Base-by-base conservation (phyloP, 2,329 filamentous ascomycete species). In the Akanthomyces uredinophilus region DNA sequence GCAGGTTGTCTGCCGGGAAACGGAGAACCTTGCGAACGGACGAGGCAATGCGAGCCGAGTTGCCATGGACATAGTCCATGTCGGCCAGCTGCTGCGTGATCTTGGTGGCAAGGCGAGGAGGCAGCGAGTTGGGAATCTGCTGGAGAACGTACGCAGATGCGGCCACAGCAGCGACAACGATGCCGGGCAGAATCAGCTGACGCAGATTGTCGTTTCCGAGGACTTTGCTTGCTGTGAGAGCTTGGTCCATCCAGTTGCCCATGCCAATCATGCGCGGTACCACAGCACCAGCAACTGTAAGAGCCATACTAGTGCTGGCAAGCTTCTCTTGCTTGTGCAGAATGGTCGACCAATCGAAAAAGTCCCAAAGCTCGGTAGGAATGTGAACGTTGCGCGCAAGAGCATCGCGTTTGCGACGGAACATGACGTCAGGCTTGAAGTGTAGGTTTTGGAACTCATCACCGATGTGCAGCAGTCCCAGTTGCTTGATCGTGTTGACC, bases 381-480 rank as follows among this genome's bases (percentile, higher is more conserved):
- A 96, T 87, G 64, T 97, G 87, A 18, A 98, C 87, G 71, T 96
- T 88, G 66, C 92, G 87, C 6, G 91, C 92, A 46, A 96, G 79
- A 2, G 87, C 85, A 73, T 99, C 91, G 64, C 87, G 85, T 70
- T 89, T 89, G 65, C 91, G 87, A 64, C 87, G 87, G 81, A 98
- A 99, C 95, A 99, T 98, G 71, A 93, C 86, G 68, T 97, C 92
- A 1, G 92, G 87, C 35, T 90, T 87, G 86, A 99, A 97, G 67
- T 87, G 91, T 51, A 97, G 85, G 68, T 93, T 89, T 24, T 89
- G 83, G 68, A 94, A 96, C 68, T 94, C 89, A 68, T 95, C 87
- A 11, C 94, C 94, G 6, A 98, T 85, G 72, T 99, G 94, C 41
- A 94, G 74, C 18, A 98, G 79, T 29, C 95, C 95, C 1, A 98